These are phyloP conservation scores for Haplosporangium gracile DNA, from an alignment of 192 early-diverging fungal species.

Conservation along the genomic window DNA sequence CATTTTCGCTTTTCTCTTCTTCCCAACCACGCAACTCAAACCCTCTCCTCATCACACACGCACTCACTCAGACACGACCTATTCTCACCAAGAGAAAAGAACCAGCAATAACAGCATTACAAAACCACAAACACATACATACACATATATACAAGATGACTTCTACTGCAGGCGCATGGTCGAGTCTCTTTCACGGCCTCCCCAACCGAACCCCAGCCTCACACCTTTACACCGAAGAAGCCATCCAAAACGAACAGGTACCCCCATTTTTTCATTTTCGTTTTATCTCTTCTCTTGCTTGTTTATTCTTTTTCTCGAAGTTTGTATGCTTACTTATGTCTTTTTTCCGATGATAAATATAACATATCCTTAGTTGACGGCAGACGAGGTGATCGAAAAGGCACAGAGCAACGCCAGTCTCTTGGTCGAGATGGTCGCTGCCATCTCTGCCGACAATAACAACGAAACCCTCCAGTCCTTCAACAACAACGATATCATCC, in stretches of 20 bases:
- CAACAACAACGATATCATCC: conserved; percentile 36
- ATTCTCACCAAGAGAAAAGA: not conserved
- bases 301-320: not conserved
- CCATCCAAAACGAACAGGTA: conserved; percentile 36
- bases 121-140: not conserved
- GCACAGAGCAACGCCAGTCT: conserved; percentile 39
- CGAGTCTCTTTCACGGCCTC: conserved; percentile 29
- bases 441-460: conserved; percentile 13
- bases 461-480: conserved; percentile 9
- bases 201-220: conserved; percentile 35
- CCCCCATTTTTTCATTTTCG: not conserved
- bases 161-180: conserved; percentile 35
- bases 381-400: conserved; percentile 43
- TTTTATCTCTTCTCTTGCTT: not conserved
- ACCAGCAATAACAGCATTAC: not conserved
- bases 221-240: conserved; percentile 39
- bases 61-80: not conserved
- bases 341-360: no score
- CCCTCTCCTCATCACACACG: not conserved
- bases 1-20: not conserved
- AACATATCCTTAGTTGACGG: conserved; percentile 10
- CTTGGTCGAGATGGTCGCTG: conserved; percentile 32
- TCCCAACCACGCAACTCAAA: no score
- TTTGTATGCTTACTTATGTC: not conserved
- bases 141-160: conserved; percentile 20